Percentiles rank a stretch among this genome's conserved stretches.
phyloP scores from a whole-genome alignment of 305 asterid genomes.

The Andrographis paniculata region DNA sequence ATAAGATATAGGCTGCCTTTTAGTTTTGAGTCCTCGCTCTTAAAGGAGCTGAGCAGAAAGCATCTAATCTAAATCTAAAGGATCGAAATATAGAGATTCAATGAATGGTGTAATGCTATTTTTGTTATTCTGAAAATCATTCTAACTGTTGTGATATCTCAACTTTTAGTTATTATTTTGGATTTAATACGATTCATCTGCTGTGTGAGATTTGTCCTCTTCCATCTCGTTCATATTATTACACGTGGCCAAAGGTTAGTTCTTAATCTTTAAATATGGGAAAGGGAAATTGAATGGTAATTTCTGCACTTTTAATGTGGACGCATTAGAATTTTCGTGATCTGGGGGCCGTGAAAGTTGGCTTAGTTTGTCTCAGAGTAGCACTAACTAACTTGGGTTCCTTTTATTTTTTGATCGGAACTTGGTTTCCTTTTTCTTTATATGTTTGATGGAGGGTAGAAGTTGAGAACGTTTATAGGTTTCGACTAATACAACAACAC shows the following conservation, averaged over 20 bases:
- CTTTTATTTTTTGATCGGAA: neutral
- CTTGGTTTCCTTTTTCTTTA: too few species aligned
- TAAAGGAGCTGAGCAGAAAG: neutral
- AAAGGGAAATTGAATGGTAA: conserved; percentile 1
- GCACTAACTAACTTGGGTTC: neutral
- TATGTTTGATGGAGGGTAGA: too few species aligned
- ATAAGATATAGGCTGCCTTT: neutral
- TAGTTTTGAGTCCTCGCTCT: neutral
- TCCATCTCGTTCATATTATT: neutral
- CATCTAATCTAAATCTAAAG: neutral
- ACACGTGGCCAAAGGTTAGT: neutral
- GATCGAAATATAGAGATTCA: conserved; percentile 2
- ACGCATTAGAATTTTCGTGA: neutral
- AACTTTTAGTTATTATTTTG: conserved; percentile 3
- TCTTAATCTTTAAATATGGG: conserved; percentile 2
- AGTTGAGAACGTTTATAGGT: too few species aligned
- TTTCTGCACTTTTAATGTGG: conserved; percentile 10
- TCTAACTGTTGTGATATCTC: too few species aligned
- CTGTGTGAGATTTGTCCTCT: neutral
- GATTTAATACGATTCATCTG: conserved; percentile 5
- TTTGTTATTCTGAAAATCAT: neutral
- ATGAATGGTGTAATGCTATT: neutral
- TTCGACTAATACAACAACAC: too few species aligned
- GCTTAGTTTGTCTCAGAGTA: neutral
- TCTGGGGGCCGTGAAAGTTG: neutral